phyloP scores from a whole-genome alignment of 305 asterid species.

The Coffea humblotiana region DNA sequence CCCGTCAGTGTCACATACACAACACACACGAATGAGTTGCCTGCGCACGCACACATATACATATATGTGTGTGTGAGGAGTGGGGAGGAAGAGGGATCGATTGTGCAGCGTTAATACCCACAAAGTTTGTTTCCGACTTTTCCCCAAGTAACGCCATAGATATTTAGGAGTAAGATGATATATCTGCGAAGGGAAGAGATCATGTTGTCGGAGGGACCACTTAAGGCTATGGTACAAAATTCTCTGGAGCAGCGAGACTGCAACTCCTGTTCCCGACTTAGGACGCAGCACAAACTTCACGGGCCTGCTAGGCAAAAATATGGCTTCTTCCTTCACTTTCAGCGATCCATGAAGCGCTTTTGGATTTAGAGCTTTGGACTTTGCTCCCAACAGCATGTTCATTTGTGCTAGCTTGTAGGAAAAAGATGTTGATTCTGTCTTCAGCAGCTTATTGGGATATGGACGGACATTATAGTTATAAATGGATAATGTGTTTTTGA shows the following conservation, averaged over 20 bases:
- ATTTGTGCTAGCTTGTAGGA: neutral
- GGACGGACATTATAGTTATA: too few relatives aligned
- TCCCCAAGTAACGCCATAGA: neutral
- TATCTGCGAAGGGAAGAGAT: neutral
- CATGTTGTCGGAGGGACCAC: conserved; percentile 9
- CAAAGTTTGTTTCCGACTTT: conserved; percentile 2
- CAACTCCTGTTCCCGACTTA: neutral
- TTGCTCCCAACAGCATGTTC: conserved; percentile 7
- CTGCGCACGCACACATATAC: too few relatives aligned
- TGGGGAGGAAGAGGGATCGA: neutral
- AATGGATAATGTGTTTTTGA: too few relatives aligned
- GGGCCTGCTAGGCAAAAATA: neutral
- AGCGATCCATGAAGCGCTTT: neutral
- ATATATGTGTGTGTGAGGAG: too few relatives aligned
- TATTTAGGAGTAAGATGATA: neutral
- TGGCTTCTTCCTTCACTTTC: neutral
- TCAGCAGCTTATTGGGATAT: too few relatives aligned
- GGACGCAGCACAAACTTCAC: neutral
- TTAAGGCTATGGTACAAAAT: neutral
- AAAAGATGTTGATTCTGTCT: neutral
- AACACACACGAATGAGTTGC: conserved; percentile 2
- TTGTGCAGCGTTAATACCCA: conserved; percentile 6
- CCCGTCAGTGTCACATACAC: neutral
- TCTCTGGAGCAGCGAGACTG: neutral
- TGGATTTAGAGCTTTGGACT: conserved; percentile 8